These are phyloP conservation scores for Calocybe gambosa DNA, from an alignment of 1,284 basidiomycete species.

Conservation along the genomic window DNA sequence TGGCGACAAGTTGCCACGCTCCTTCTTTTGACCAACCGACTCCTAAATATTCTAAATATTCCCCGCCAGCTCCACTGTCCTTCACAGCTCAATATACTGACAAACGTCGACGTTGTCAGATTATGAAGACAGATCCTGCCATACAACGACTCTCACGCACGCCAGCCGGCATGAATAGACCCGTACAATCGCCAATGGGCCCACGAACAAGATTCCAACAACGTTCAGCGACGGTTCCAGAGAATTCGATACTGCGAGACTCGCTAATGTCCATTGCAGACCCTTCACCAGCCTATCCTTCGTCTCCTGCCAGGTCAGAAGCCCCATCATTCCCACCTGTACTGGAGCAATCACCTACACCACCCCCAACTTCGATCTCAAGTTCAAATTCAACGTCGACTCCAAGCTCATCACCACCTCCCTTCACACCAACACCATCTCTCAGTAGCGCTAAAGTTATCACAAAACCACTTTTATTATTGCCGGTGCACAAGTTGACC, in stretches of 20 bases:
- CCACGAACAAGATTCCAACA: constrained; percentile 25
- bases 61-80: neutral
- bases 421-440: constrained; percentile 4
- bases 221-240: constrained; percentile 6
- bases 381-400: too few relatives aligned
- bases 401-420: neutral
- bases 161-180: constrained; percentile 23
- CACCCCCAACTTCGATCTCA: constrained; percentile 3
- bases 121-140: constrained; percentile 24
- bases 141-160: constrained; percentile 21
- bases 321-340: constrained; percentile 7
- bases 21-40: neutral
- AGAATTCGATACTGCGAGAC: constrained; percentile 6
- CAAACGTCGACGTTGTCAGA: neutral
- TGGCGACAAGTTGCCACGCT: constrained; percentile 4
- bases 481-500: constrained; percentile 40
- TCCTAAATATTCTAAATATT: constrained; percentile 2
- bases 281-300: constrained; percentile 11
- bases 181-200: constrained; percentile 27
- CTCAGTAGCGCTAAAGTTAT: constrained; percentile 19
- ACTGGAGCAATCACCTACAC: constrained; percentile 3
- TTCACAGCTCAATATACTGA: neutral
- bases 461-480: constrained; percentile 31
- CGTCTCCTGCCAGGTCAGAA: constrained; percentile 11
- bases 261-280: constrained; percentile 7